Conservation (phyloP, 2,329 filamentous ascomycete genomes). For the Arthrobotrys megalospora region DNA sequence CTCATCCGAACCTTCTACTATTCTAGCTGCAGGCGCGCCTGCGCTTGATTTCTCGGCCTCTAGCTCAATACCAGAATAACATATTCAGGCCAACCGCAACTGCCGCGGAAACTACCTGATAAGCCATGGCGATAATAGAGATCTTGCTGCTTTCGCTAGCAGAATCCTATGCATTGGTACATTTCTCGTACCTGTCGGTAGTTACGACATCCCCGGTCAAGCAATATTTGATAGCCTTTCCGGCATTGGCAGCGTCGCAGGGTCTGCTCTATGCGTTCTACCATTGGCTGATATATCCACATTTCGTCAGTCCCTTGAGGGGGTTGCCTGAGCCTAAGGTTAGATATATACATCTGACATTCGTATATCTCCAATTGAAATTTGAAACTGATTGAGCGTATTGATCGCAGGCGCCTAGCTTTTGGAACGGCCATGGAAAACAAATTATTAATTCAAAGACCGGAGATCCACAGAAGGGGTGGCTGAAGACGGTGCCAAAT, state of each 20-base stretch:
- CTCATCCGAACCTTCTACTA: no score
- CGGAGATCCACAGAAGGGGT: slow-evolving; percentile 62
- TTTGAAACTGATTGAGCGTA: background rate
- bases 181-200: slow-evolving; percentile 39
- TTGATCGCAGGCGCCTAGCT: slow-evolving; percentile 34
- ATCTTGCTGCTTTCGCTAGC: slow-evolving; percentile 46
- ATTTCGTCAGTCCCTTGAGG: slow-evolving; percentile 42
- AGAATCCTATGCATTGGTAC: slow-evolving; percentile 46
- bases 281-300: slow-evolving; percentile 58
- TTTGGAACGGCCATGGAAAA: slow-evolving; percentile 52
- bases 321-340: slow-evolving; percentile 54
- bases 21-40: no score
- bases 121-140: slow-evolving; percentile 39
- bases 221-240: slow-evolving; percentile 39
- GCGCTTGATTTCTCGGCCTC: background rate
- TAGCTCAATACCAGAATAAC: background rate
- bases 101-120: background rate
- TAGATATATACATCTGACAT: background rate
- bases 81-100: background rate
- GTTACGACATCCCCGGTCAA: slow-evolving; percentile 19
- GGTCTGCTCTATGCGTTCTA: slow-evolving; percentile 19
- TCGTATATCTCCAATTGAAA: background rate
- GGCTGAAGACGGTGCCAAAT: slow-evolving; percentile 76
- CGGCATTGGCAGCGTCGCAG: slow-evolving; percentile 22
- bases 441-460: slow-evolving; percentile 37